Conservation (phyloP, 345 rosid species). For the Stellera chamaejasme region DNA sequence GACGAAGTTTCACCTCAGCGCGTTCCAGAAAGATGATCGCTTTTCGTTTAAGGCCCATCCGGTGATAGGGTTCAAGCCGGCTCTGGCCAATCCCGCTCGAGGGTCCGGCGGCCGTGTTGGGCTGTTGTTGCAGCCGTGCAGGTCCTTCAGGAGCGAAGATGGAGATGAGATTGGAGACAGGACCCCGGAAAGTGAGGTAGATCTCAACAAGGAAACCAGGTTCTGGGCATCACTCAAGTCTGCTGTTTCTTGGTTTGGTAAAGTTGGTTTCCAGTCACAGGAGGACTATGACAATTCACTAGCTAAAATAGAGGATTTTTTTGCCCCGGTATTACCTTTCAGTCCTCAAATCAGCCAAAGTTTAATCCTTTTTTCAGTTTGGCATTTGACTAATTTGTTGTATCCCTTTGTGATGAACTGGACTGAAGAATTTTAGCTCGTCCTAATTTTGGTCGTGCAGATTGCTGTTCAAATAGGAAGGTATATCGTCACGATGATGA, state of each 20-base stretch:
- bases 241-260: constrained; percentile 25
- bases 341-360: no score
- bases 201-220: constrained; percentile 33
- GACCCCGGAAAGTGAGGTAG: constrained; percentile 25
- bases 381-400: no score
- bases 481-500: constrained; percentile 86
- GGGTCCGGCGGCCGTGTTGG: constrained; percentile 14
- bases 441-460: constrained; percentile 20
- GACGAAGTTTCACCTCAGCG: constrained; percentile 44
- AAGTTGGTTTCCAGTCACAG: constrained; percentile 28
- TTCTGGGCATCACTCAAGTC: constrained; percentile 32
- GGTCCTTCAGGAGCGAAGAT: constrained; percentile 49
- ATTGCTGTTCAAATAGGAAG: constrained; percentile 83
- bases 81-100: constrained; percentile 21
- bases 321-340: constrained; percentile 45
- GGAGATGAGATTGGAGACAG: constrained; percentile 32
- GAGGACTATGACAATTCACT: constrained; percentile 35
- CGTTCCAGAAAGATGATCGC: constrained; percentile 29
- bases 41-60: constrained; percentile 22
- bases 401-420: constrained; percentile 1
- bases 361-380: no score
- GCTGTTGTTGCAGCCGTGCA: constrained; percentile 23
- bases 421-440: neutral
- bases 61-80: constrained; percentile 24
- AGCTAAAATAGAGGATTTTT: constrained; percentile 48